Conservation (phyloP, 306 rosid genomes). For the Citrullus colocynthis region DNA sequence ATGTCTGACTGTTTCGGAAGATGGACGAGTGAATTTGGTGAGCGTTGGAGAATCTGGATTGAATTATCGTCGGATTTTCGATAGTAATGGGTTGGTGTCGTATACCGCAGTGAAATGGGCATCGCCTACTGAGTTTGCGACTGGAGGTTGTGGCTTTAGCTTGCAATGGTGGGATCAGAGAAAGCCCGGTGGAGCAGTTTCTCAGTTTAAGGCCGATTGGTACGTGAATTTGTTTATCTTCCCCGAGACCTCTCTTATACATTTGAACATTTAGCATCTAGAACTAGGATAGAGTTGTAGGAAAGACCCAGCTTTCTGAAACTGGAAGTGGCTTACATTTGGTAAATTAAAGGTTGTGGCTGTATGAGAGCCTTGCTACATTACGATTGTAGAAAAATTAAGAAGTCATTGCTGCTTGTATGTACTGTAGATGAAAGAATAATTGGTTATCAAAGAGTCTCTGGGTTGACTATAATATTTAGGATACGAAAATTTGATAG, state of each 20-base stretch:
- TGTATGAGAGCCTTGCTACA: background rate
- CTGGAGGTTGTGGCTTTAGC: constrained; percentile 71
- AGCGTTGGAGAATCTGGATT: constrained; percentile 32
- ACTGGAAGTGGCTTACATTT: background rate
- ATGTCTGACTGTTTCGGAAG: constrained; percentile 74
- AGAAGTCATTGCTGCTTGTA: background rate
- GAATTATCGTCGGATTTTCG: constrained; percentile 36
- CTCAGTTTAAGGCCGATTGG: constrained; percentile 78
- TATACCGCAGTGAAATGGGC: constrained; percentile 74
- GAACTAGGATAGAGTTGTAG: background rate
- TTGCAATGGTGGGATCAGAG: constrained; percentile 97
- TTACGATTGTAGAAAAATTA: background rate
- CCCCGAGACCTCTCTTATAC: background rate
- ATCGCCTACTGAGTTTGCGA: constrained; percentile 72
- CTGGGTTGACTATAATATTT: background rate
- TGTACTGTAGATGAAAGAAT: background rate
- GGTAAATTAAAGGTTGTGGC: background rate
- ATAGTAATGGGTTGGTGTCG: constrained; percentile 73
- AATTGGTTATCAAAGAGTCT: background rate
- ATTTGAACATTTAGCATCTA: background rate
- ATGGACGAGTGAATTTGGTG: constrained; percentile 69
- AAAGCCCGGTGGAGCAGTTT: constrained; percentile 68
- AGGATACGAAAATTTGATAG: background rate
- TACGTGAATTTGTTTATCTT: constrained; percentile 16
- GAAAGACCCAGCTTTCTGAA: background rate